Evolutionary conservation across 768 basidiomycete species (phyloP).

Genomic region (Mycena metata): DNA sequence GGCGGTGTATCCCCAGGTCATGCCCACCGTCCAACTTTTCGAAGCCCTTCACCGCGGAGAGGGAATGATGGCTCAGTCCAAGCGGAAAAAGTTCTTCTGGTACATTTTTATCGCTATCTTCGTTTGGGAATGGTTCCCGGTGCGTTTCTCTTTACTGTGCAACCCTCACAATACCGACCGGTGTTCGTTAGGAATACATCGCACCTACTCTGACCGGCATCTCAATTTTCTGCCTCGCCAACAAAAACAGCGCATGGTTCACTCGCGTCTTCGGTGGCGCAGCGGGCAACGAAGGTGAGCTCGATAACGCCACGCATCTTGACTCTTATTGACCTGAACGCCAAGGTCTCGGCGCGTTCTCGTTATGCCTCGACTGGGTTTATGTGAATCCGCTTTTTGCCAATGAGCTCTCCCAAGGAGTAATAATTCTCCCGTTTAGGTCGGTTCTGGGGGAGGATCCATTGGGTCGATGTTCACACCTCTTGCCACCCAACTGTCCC

Average conservation of each 20-base stretch:
- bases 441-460: slow-evolving; percentile 51
- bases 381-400: slow-evolving; percentile 50
- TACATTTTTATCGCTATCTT: slow-evolving; percentile 55
- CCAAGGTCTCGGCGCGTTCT: slow-evolving; percentile 63
- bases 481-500: slow-evolving; percentile 59
- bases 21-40: slow-evolving; percentile 58
- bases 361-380: slow-evolving; percentile 70
- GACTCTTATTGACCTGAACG: too few species aligned
- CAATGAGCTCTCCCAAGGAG: slow-evolving; percentile 38
- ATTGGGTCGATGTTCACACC: slow-evolving; percentile 59
- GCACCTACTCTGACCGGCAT: slow-evolving; percentile 57
- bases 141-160: slow-evolving; percentile 30
- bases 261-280: slow-evolving; percentile 66
- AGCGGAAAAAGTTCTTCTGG: slow-evolving; percentile 65
- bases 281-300: slow-evolving; percentile 58
- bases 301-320: too few species aligned
- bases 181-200: slow-evolving; percentile 27
- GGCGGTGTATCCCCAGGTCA: slow-evolving; percentile 56
- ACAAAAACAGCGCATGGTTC: slow-evolving; percentile 54
- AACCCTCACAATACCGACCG: background rate
- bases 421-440: slow-evolving; percentile 1
- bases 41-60: slow-evolving; percentile 59
- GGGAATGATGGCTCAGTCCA: slow-evolving; percentile 53
- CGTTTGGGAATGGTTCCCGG: slow-evolving; percentile 59
- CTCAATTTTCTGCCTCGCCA: slow-evolving; percentile 59